Evolutionary conservation across 768 basidiomycete genomes (phyloP).

Genomic region (Trametes sanguinea): DNA sequence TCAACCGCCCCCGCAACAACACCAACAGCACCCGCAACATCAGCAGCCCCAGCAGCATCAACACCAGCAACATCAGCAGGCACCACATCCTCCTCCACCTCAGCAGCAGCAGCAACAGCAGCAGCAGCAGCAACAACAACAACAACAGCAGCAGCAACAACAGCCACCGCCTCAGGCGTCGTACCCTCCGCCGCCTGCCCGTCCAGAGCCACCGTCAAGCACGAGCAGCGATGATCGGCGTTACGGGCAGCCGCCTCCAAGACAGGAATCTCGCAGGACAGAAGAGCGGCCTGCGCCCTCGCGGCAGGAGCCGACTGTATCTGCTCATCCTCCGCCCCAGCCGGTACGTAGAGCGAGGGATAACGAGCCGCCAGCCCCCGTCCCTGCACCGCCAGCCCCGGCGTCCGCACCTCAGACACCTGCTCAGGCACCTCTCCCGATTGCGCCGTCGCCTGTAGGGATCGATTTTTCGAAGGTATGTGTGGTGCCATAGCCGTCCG

Average conservation of each 20-base stretch:
- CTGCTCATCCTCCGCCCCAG: neutral
- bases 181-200: too few species aligned
- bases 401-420: constrained; percentile 32
- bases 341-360: constrained; percentile 7
- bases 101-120: constrained; percentile 9
- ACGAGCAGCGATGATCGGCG: constrained; percentile 16
- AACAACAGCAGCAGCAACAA: neutral
- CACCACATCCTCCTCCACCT: neutral
- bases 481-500: constrained; percentile 1
- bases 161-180: neutral
- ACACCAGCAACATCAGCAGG: neutral
- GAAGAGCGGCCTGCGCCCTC: constrained; percentile 27
- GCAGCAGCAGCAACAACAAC: constrained; percentile 7
- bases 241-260: constrained; percentile 21
- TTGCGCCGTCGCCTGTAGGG: constrained; percentile 29
- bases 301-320: constrained; percentile 10
- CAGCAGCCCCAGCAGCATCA: neutral
- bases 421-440: constrained; percentile 23
- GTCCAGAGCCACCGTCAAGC: constrained; percentile 1
- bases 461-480: constrained; percentile 47
- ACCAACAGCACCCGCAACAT: constrained; percentile 13
- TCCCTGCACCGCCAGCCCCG: constrained; percentile 20
- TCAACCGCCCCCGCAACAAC: neutral
- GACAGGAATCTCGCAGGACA: constrained; percentile 23
- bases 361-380: neutral